Evolutionary conservation across 148 eudicot species (phyloP).

Genomic region (Limonium bicolor): DNA sequence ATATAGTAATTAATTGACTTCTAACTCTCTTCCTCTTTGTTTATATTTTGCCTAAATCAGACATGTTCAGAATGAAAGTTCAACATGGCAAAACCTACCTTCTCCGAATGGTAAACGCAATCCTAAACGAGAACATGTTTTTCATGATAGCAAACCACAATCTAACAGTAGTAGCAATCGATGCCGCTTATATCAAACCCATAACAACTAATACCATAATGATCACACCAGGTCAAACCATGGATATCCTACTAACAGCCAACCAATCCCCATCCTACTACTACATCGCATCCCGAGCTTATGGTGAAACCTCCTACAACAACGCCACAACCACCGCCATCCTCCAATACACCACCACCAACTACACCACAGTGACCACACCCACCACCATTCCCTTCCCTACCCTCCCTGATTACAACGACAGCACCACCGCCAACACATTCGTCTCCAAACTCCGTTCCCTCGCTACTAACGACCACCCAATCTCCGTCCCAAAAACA

Average conservation of each 20-base stretch:
- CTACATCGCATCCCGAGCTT: constrained; percentile 14
- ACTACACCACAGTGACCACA: constrained; percentile 2
- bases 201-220: constrained; percentile 8
- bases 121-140: constrained; percentile 17
- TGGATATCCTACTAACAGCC: constrained; percentile 14
- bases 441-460: constrained; percentile 7
- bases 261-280: constrained; percentile 9
- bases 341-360: constrained; percentile 8
- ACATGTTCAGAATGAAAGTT: constrained; percentile 6
- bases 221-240: constrained; percentile 20
- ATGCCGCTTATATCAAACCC: constrained; percentile 15
- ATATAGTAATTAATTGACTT: not conserved
- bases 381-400: constrained; percentile 9
- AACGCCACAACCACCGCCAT: constrained; percentile 21
- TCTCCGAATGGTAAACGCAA: constrained; percentile 12
- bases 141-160: constrained; percentile 12
- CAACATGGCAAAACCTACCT: constrained; percentile 16
- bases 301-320: not conserved
- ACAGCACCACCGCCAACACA: constrained; percentile 5
- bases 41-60: not conserved
- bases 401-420: constrained; percentile 11
- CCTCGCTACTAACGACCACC: constrained; percentile 3
- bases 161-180: constrained; percentile 10
- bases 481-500: constrained; percentile 10
- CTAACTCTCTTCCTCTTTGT: not conserved